Evolutionary conservation across 805 yeast genomes (phyloP).

Genomic region (Torulaspora indica): DNA sequence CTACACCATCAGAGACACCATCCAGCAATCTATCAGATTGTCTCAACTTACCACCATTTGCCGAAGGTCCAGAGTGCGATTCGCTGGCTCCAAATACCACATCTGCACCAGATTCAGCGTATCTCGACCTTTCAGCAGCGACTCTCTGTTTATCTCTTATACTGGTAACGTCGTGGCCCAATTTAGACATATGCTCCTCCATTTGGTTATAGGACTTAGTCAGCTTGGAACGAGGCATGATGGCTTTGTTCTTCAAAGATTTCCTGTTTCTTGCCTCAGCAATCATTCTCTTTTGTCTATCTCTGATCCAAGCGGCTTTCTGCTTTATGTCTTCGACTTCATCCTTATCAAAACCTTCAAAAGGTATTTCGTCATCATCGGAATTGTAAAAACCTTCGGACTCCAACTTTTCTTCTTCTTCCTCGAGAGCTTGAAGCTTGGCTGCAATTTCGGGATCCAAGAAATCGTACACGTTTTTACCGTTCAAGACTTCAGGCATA

Average conservation of each 20-base stretch:
- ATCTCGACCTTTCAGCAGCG: slow-evolving; percentile 38
- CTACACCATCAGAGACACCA: slow-evolving; percentile 77
- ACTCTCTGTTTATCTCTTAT: slow-evolving; percentile 50
- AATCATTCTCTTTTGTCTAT: slow-evolving; percentile 90
- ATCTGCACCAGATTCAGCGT: slow-evolving; percentile 67
- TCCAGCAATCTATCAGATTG: slow-evolving; percentile 81
- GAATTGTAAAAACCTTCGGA: slow-evolving; percentile 93
- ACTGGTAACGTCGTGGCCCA: slow-evolving; percentile 80
- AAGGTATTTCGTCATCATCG: slow-evolving; percentile 66
- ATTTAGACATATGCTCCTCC: slow-evolving; percentile 83
- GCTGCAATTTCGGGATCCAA: slow-evolving; percentile 92
- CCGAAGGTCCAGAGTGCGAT: slow-evolving; percentile 31
- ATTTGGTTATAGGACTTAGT: slow-evolving; percentile 68
- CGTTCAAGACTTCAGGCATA: slow-evolving; percentile 95
- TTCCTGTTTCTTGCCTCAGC: slow-evolving; percentile 83
- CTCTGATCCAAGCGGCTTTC: slow-evolving; percentile 93
- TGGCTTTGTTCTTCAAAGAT: slow-evolving; percentile 77
- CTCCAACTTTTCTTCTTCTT: slow-evolving; percentile 92
- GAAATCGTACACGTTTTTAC: slow-evolving; percentile 95
- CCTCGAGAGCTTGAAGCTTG: slow-evolving; percentile 91
- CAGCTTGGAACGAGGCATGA: slow-evolving; percentile 86
- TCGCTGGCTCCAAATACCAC: slow-evolving; percentile 55
- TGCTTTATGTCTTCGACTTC: slow-evolving; percentile 65
- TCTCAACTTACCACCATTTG: slow-evolving; percentile 41
- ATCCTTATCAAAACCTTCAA: slow-evolving; percentile 64